Percentiles rank a stretch among this genome's conserved stretches.
These are phyloP conservation scores for Salix purpurea DNA, from an alignment of 345 rosid species.

Conservation along the genomic window DNA sequence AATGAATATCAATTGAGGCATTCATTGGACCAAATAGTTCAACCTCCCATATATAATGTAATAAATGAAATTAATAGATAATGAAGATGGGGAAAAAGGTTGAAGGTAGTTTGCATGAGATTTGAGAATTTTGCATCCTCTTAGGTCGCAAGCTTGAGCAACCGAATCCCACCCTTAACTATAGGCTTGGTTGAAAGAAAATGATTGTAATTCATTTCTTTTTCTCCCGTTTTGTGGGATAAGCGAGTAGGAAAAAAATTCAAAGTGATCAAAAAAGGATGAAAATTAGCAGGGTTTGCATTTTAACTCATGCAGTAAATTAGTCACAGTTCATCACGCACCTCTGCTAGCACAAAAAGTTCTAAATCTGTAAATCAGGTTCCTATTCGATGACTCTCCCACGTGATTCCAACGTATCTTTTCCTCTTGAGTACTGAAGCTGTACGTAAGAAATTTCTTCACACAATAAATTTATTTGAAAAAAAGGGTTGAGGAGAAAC, in stretches of 20 bases:
- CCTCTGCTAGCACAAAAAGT: constrained; percentile 66
- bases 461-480: constrained; percentile 6
- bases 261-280: background rate
- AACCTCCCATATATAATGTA: background rate
- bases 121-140: background rate
- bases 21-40: background rate
- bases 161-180: background rate
- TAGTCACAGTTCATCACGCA: constrained; percentile 26
- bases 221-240: background rate
- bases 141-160: background rate
- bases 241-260: background rate
- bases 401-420: constrained; percentile 33
- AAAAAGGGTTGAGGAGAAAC: background rate
- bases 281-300: background rate
- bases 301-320: constrained; percentile 1
- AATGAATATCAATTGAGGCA: background rate
- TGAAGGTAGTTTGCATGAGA: background rate
- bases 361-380: constrained; percentile 52
- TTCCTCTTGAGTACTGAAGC: constrained; percentile 42
- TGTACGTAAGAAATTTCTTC: constrained; percentile 31
- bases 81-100: background rate
- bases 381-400: constrained; percentile 46
- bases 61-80: too few species aligned
- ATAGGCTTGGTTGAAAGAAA: background rate
- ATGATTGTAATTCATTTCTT: background rate